These are phyloP conservation scores for Exsudoporus frostii DNA, from an alignment of 768 basidiomycete genomes.

Conservation along the genomic window DNA sequence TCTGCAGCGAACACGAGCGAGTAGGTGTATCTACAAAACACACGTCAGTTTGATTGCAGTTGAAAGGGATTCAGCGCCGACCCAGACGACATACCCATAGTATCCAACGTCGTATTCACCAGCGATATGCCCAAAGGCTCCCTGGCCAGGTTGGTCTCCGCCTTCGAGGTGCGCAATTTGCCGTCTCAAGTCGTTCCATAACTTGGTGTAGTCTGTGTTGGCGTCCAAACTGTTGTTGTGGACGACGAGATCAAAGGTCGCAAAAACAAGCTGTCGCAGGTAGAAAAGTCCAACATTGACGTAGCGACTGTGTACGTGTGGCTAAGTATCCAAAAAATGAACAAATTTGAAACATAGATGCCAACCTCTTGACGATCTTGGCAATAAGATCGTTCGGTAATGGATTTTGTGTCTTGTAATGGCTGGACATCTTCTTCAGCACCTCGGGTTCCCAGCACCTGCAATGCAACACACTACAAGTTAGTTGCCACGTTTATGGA, in stretches of 20 bases:
- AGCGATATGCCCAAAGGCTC: constrained; percentile 67
- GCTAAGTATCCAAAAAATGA: neutral
- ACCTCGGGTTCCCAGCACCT: constrained; percentile 82
- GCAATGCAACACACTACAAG: neutral
- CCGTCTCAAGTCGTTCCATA: constrained; percentile 74
- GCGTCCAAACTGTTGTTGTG: constrained; percentile 40
- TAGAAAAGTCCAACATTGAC: constrained; percentile 79
- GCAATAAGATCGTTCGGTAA: constrained; percentile 65
- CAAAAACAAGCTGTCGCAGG: constrained; percentile 67
- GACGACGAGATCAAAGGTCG: constrained; percentile 14
- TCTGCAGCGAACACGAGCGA: constrained; percentile 62
- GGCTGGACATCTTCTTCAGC: constrained; percentile 69
- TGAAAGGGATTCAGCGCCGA: neutral
- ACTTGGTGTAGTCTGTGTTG: constrained; percentile 58
- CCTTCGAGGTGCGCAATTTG: constrained; percentile 64
- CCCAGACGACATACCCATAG: constrained; percentile 43
- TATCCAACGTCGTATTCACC: constrained; percentile 68
- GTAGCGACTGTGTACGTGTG: constrained; percentile 49
- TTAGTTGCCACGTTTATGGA: neutral
- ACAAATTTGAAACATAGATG: neutral
- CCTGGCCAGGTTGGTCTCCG: constrained; percentile 64
- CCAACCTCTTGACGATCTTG: constrained; percentile 71
- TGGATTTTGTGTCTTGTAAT: constrained; percentile 69
- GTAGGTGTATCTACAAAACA: constrained; percentile 55
- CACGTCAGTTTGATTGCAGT: neutral